Conservation (phyloP, 768 basidiomycete species). For the Pisolithus albus region DNA sequence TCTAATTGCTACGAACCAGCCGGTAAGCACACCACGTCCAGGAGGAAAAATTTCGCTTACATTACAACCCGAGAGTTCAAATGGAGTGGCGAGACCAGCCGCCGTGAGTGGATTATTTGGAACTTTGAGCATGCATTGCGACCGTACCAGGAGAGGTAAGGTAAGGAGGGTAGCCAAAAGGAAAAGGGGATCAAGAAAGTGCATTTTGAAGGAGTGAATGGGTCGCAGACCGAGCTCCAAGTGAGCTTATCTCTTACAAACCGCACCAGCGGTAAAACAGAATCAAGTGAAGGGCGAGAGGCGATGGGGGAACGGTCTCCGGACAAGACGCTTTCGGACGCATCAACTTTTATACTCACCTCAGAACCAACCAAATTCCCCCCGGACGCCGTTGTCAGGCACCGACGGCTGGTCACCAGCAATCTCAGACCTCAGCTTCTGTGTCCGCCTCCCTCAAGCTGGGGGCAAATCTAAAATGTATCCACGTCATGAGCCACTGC, state of each 20-base stretch:
- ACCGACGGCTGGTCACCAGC: no score
- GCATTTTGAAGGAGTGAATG: conserved; percentile 6
- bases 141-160: conserved; percentile 8
- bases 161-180: conserved; percentile 13
- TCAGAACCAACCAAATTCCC: no score
- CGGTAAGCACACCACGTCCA: not conserved
- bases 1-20: conserved; percentile 17
- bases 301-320: not conserved
- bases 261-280: not conserved
- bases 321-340: not conserved
- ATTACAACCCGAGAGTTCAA: conserved; percentile 22
- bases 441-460: no score
- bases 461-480: no score
- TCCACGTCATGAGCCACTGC: no score
- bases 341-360: no score
- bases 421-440: no score
- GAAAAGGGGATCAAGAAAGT: not conserved
- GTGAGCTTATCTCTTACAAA: not conserved
- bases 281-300: not conserved
- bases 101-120: conserved; percentile 19
- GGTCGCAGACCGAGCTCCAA: not conserved
- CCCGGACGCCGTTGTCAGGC: not conserved
- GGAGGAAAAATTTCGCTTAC: conserved; percentile 3
- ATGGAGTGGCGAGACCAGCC: conserved; percentile 22
- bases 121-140: conserved; percentile 19